Base-by-base conservation (phyloP, 108 stramenopile species). In the Pseudonitzschia multiseries region DNA sequence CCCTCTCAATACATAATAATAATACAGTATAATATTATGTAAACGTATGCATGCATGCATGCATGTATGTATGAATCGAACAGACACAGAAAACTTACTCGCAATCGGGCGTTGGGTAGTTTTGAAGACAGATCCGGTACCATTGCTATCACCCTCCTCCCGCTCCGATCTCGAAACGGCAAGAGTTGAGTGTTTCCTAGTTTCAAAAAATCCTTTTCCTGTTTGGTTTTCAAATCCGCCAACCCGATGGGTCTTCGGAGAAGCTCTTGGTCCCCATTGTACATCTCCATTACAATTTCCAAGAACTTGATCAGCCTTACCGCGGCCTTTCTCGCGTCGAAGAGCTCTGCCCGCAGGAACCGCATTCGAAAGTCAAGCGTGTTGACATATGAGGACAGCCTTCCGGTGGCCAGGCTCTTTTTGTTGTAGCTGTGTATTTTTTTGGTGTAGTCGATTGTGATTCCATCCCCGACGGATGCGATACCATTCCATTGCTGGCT, bases 271-370 rank as follows among this genome's bases (percentile, higher is more conserved):
- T n/a, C 61, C 8, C 46, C 46, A 24, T 41, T 33, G 20, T 40
- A 62, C 36, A 62, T 36, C 4, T 62, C 61, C 15, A 40, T 15
- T 8, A 17, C n/a, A 12, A 62, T 13, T 42, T 70, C 76, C 52
- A 70, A 40, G n/a, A 26, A 77, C 8, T 14, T 29, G 5, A 77
- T 52, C 5, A 3, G 70, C 63, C 2, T 70, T 18, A 15, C 36
- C 0, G 76, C 76, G 4, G 77, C 65, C 50, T 44, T 59, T 43
- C 46, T 46, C 20, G 71, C 46, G 48, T 78, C 65, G 26, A 61
- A 78, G 14, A 13, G n/a, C 21, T 72, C 65, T 13, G 56, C 54
- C 43, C 77, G 64, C 40, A 78, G 51, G 50, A 78, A 78, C 36
- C 56, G 40, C 2, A 57, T 20, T n/a, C 77, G 77, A 74, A 78